Percentiles rank a stretch among this genome's conserved stretches.
These are phyloP conservation scores for Leccinum subfulvum DNA, from an alignment of 1,284 basidiomycete genomes.

Conservation along the genomic window DNA sequence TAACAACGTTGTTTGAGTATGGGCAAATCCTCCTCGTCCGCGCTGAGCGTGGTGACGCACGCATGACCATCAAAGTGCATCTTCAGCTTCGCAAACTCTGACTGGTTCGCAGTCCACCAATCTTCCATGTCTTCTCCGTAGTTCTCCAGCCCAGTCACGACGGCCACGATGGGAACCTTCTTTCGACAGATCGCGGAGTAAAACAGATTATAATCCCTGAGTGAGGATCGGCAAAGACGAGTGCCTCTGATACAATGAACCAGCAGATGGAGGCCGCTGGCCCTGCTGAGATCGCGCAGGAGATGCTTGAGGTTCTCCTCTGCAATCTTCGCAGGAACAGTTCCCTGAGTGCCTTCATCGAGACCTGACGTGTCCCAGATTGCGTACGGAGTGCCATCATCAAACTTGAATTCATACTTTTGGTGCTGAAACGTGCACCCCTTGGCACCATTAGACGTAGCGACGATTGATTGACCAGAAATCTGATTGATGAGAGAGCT, in stretches of 20 bases:
- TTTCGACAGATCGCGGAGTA: conserved; percentile 34
- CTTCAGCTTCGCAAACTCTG: conserved; percentile 23
- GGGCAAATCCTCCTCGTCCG: conserved; percentile 30
- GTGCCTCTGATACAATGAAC: conserved; percentile 31
- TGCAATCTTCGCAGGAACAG: conserved; percentile 29
- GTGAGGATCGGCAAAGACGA: conserved; percentile 22
- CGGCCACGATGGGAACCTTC: conserved; percentile 31
- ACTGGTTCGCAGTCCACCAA: conserved; percentile 31
- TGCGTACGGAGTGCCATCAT: conserved; percentile 19
- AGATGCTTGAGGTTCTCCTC: conserved; percentile 27
- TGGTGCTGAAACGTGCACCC: conserved; percentile 32
- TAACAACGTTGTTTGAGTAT: conserved; percentile 26
- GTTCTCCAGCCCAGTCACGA: conserved; percentile 32
- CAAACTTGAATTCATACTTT: conserved; percentile 29
- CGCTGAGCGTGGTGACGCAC: conserved; percentile 29
- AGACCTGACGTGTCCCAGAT: conserved; percentile 34
- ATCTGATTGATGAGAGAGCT: conserved; percentile 34
- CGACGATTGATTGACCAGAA: conserved; percentile 32
- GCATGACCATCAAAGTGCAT: conserved; percentile 34
- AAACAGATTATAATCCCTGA: conserved; percentile 34
- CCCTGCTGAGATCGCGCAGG: conserved; percentile 23
- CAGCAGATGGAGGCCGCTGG: conserved; percentile 28
- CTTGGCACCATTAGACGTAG: conserved; percentile 25
- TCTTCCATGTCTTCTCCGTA: conserved; percentile 26
- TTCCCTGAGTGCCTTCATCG: conserved; percentile 30